Conservation (phyloP, 2,329 filamentous ascomycete genomes). For the Torrubiellomyces zombiae region DNA sequence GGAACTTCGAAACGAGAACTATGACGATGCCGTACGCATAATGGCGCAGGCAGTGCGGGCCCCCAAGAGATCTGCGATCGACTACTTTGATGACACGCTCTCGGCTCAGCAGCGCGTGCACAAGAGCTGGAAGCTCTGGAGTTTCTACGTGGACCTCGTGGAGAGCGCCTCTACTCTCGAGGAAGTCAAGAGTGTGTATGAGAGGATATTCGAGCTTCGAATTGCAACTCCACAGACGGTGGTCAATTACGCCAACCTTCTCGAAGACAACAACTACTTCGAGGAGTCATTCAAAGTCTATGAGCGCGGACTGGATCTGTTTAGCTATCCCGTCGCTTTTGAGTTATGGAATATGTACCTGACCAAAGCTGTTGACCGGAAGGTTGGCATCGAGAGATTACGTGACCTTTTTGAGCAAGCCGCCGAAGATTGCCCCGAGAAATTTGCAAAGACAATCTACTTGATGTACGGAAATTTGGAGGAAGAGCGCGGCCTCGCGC, state of each 20-base stretch:
- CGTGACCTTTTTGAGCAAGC: constrained; percentile 96
- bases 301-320: constrained; percentile 90
- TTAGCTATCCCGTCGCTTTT: constrained; percentile 94
- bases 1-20: constrained; percentile 90
- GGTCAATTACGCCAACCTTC: constrained; percentile 90
- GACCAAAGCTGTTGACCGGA: constrained; percentile 90
- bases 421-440: constrained; percentile 82
- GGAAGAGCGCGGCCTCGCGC: constrained; percentile 82
- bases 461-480: constrained; percentile 97
- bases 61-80: constrained; percentile 94
- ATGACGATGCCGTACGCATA: constrained; percentile 82
- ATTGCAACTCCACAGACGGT: constrained; percentile 97
- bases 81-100: constrained; percentile 92
- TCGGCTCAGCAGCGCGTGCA: constrained; percentile 92
- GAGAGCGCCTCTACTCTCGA: constrained; percentile 85
- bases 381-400: constrained; percentile 85
- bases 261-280: constrained; percentile 89
- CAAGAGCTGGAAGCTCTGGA: constrained; percentile 99
- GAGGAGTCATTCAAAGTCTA: constrained; percentile 98
- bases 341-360: constrained; percentile 98
- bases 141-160: constrained; percentile 95
- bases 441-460: constrained; percentile 90
- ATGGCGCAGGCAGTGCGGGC: constrained; percentile 96
- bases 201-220: constrained; percentile 92
- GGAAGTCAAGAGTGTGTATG: constrained; percentile 87